A percentile compares a stretch with the other conserved stretches of the same genome.
These are phyloP conservation scores for Sanghuangporus baumii DNA, from an alignment of 1,284 basidiomycete species.

Conservation along the genomic window DNA sequence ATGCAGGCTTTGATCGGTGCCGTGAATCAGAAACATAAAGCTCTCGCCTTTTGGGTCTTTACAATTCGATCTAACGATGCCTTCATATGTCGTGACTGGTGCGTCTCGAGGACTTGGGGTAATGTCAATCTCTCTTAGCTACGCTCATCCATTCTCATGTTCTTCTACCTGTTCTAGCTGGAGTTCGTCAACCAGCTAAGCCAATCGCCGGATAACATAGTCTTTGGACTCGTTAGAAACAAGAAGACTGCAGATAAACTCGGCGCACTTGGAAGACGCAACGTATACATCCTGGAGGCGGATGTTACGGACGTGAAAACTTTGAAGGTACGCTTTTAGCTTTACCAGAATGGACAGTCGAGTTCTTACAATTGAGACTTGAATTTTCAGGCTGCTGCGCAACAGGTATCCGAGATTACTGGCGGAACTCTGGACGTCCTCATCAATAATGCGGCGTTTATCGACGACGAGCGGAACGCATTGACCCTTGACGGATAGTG, in stretches of 20 bases:
- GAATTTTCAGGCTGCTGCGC: slow-evolving; percentile 19
- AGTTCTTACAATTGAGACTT: neutral
- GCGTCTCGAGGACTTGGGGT: slow-evolving; percentile 30
- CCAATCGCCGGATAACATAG: slow-evolving; percentile 22
- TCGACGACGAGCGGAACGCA: neutral
- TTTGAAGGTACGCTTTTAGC: slow-evolving; percentile 21
- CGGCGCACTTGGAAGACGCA: slow-evolving; percentile 19
- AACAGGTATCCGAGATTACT: slow-evolving; percentile 24
- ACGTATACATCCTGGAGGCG: slow-evolving; percentile 29
- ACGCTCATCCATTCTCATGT: neutral
- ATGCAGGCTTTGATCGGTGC: no score
- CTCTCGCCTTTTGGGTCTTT: no score
- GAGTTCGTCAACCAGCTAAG: slow-evolving; percentile 31
- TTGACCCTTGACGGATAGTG: slow-evolving; percentile 25
- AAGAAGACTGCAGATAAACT: slow-evolving; percentile 22
- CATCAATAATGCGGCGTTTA: slow-evolving; percentile 26
- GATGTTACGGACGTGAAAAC: slow-evolving; percentile 28
- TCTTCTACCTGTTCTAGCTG: slow-evolving; percentile 22
- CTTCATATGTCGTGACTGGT: slow-evolving; percentile 29
- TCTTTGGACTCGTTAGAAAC: slow-evolving; percentile 32
- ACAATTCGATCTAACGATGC: slow-evolving; percentile 17
- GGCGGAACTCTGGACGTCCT: slow-evolving; percentile 30
- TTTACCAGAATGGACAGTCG: neutral
- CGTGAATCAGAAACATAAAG: no score
- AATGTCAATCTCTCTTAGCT: neutral